These are phyloP conservation scores for Eutrema yunnanense DNA, from an alignment of 345 rosid species.

Conservation along the genomic window DNA sequence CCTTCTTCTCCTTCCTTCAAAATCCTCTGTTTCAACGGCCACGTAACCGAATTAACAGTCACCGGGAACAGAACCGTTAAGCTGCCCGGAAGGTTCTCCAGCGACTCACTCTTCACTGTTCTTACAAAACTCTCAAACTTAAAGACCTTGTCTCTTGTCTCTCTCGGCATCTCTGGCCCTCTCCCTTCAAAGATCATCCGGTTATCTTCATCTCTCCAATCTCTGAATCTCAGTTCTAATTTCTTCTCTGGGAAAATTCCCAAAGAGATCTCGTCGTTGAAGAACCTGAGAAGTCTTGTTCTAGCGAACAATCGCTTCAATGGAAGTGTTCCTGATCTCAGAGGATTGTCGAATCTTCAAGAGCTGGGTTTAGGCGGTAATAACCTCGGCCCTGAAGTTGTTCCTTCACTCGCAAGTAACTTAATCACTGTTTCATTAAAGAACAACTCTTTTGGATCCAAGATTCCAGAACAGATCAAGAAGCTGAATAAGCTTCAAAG, in stretches of 20 bases:
- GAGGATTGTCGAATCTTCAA: constrained; percentile 33
- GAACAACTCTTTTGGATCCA: constrained; percentile 68
- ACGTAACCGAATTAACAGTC: constrained; percentile 59
- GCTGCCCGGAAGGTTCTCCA: constrained; percentile 51
- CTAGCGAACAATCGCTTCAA: constrained; percentile 55
- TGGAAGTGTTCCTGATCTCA: constrained; percentile 71
- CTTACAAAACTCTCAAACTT: constrained; percentile 64
- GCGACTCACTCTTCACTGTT: constrained; percentile 65
- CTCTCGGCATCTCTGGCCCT: constrained; percentile 79
- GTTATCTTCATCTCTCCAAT: constrained; percentile 46
- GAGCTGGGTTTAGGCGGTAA: constrained; percentile 62
- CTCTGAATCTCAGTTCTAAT: constrained; percentile 68
- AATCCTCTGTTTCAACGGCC: constrained; percentile 51
- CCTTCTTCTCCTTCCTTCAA: constrained; percentile 58
- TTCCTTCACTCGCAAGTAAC: constrained; percentile 52
- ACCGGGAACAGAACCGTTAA: constrained; percentile 54
- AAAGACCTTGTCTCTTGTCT: constrained; percentile 58
- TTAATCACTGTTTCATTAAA: constrained; percentile 41
- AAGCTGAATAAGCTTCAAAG: constrained; percentile 41
- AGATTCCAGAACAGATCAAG: constrained; percentile 46
- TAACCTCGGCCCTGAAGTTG: constrained; percentile 48
- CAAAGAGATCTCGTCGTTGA: constrained; percentile 39
- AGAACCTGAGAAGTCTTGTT: constrained; percentile 50
- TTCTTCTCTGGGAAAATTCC: constrained; percentile 68
- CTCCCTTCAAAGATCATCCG: constrained; percentile 61